These are phyloP conservation scores for Komagataella pastoris DNA, from an alignment of 805 yeast genomes.

Conservation along the genomic window DNA sequence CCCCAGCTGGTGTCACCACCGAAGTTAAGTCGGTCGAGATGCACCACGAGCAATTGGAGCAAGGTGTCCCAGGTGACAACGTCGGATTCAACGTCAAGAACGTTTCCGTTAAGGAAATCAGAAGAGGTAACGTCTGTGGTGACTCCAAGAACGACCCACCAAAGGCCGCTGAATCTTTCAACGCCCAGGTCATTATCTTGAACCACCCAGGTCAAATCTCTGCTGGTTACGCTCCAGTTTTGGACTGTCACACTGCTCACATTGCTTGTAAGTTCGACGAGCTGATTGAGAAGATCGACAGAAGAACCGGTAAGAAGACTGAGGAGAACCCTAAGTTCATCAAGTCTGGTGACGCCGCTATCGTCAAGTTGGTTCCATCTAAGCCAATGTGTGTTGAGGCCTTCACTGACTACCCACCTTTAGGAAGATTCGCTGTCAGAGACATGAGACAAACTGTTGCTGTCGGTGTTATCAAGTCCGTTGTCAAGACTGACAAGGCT, in stretches of 20 bases:
- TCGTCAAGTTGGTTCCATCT: conserved; percentile 77
- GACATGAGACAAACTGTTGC: conserved; percentile 99
- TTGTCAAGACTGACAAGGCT: conserved; percentile 75
- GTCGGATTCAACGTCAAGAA: conserved; percentile 87
- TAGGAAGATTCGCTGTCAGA: conserved; percentile 98
- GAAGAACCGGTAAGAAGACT: conserved; percentile 83
- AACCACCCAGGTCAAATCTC: conserved; percentile 90
- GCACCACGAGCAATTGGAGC: conserved; percentile 72
- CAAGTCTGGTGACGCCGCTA: conserved; percentile 94
- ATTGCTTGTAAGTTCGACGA: conserved; percentile 75
- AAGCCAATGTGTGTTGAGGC: conserved; percentile 95
- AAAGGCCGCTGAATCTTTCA: conserved; percentile 65
- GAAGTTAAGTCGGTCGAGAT: conserved; percentile 83
- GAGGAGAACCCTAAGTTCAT: conserved; percentile 88
- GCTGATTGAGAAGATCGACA: conserved; percentile 74
- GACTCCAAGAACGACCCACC: conserved; percentile 88
- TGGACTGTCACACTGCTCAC: conserved; percentile 90
- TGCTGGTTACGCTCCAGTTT: conserved; percentile 84
- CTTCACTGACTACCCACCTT: conserved; percentile 89
- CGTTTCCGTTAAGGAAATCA: conserved; percentile 78
- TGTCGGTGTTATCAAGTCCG: conserved; percentile 97
- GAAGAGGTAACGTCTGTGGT: conserved; percentile 90
- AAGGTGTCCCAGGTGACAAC: conserved; percentile 87
- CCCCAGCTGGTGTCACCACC: conserved; percentile 86
- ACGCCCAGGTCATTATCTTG: conserved; percentile 76